Percentiles rank a stretch among this genome's conserved stretches.
These are phyloP conservation scores for Gynochthodes officinalis DNA, from an alignment of 257 asterid species.

Conservation along the genomic window DNA sequence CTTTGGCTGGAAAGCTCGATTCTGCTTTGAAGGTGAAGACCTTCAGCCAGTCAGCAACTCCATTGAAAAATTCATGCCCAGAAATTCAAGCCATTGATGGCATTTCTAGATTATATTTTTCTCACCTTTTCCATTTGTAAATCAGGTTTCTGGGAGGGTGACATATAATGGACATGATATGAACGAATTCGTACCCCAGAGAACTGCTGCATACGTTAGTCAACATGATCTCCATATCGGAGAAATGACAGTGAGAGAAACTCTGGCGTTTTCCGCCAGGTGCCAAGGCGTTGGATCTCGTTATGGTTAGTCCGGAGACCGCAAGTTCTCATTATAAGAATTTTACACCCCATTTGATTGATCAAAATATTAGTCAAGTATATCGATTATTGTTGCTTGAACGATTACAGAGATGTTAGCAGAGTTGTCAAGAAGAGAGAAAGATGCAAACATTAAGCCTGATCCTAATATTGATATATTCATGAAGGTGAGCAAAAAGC, in stretches of 20 bases:
- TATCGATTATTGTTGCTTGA: slow-evolving; percentile 4
- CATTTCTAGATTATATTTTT: neutral
- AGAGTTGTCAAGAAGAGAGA: slow-evolving; percentile 54
- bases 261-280: slow-evolving; percentile 65
- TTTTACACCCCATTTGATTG: neutral
- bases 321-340: neutral
- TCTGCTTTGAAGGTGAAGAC: slow-evolving; percentile 39
- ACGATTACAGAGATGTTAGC: slow-evolving; percentile 63
- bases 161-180: slow-evolving; percentile 62
- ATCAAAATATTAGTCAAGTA: neutral
- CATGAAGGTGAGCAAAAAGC: slow-evolving; percentile 40
- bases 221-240: slow-evolving; percentile 65
- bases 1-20: slow-evolving; percentile 72
- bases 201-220: slow-evolving; percentile 65
- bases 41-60: neutral
- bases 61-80: neutral
- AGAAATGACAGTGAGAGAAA: slow-evolving; percentile 75
- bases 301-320: slow-evolving; percentile 41
- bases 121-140: neutral
- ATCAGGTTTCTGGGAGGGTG: slow-evolving; percentile 50
- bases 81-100: neutral
- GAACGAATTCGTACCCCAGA: slow-evolving; percentile 59
- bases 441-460: slow-evolving; percentile 47
- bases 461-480: slow-evolving; percentile 46
- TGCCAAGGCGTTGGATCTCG: slow-evolving; percentile 79